Base-by-base conservation (phyloP, 495 filamentous ascomycete species). In the Penicillium argentinense region DNA sequence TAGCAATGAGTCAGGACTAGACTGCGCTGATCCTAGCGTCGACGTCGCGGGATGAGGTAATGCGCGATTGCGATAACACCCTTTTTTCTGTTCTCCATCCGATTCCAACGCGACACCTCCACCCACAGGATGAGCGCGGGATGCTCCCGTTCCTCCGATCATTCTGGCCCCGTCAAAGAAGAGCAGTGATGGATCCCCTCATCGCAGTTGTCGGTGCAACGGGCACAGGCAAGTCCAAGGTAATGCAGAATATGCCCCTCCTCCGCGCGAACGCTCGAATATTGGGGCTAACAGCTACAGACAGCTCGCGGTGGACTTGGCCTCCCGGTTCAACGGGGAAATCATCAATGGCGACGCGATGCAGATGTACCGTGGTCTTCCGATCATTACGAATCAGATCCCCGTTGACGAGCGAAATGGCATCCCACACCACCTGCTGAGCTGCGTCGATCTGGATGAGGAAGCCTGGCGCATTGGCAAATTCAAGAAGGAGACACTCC, bases 301-400 rank as follows among this genome's bases (percentile, higher is more conserved):
- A 59, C 61, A 97, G 92, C 87, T 99, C 52, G 95, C 95, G 41
- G 87, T 99, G 7, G 88, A 95, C 36, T 63, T 99, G 22, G 93
- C 95, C 3, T 74, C 75, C 26, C 78, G 76, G 25, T 91, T 88
- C 68, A 87, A 95, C 66, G 95, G 95, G 53, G 95, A 99, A 69
- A 80, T 99, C 42, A 89, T 99, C 74, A 99, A 99, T 62, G 91
- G 87, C 39, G 95, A 99, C 71, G 93, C 93, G n/a, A 93, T 99
- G 88, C 95, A 97, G 63, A 85, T 99, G 78, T 99, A 99, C 58
- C 74, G 81, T 25, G 95, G 91, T 7, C 74, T 99, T 14, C 91
- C 93, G 1, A 87, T 97, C 51, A 91, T 97, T 44, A 99, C 95
- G 13, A 99, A 99, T 66, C 92, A 97, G 60, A 83, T 96, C 49